Conservation (phyloP, 2,329 filamentous ascomycete genomes). For the Tetracladium maxilliforme region DNA sequence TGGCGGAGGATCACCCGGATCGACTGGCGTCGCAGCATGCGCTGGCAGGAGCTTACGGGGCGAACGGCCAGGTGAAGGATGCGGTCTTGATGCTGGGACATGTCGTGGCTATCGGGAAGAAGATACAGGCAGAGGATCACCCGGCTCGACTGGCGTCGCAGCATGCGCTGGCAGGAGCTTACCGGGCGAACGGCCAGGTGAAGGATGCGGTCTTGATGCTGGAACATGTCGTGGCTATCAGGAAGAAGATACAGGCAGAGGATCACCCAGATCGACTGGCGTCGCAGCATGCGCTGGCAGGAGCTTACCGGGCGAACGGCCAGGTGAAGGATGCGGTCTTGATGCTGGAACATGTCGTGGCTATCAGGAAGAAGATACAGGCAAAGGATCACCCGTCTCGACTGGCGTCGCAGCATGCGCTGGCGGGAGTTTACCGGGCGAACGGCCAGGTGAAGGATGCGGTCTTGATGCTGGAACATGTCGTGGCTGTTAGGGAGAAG, state of each 20-base stretch:
- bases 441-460: conserved; percentile 10
- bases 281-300: conserved; percentile 4
- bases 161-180: conserved; percentile 9
- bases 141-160: conserved; percentile 3
- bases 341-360: conserved; percentile 10
- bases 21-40: conserved; percentile 8
- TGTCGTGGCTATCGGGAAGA: conserved; percentile 8
- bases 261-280: conserved; percentile 4
- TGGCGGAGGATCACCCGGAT: conserved; percentile 7
- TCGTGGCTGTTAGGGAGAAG: conserved; percentile 7
- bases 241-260: conserved; percentile 2
- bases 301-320: conserved; percentile 5
- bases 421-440: conserved; percentile 5
- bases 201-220: conserved; percentile 10
- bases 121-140: conserved; percentile 4
- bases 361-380: conserved; percentile 5
- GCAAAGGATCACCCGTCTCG: conserved; percentile 8
- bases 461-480: conserved; percentile 9
- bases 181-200: conserved; percentile 6
- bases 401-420: conserved; percentile 4
- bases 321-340: conserved; percentile 9
- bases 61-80: conserved; percentile 9
- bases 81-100: conserved; percentile 10
- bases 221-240: conserved; percentile 8
- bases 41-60: conserved; percentile 5